Conservation (phyloP, 768 basidiomycete species). For the Coprinopsis strossmayeri region DNA sequence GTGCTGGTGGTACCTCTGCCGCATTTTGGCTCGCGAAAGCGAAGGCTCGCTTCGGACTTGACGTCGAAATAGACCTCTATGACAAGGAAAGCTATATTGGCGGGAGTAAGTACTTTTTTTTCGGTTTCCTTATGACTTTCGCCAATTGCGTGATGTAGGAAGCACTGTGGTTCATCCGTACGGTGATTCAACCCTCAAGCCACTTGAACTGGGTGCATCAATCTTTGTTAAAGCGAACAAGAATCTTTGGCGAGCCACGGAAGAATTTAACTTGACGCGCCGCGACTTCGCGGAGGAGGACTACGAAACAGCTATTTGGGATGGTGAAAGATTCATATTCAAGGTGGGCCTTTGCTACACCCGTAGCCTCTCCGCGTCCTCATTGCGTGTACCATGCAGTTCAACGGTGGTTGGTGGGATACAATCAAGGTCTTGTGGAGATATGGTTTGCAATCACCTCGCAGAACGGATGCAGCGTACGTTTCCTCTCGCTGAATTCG, state of each 20-base stretch:
- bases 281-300: conserved; percentile 39
- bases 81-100: conserved; percentile 74
- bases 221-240: conserved; percentile 78
- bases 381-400: conserved; percentile 25
- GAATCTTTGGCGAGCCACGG: conserved; percentile 63
- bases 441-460: conserved; percentile 63
- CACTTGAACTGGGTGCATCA: conserved; percentile 82
- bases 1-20: conserved; percentile 80
- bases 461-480: conserved; percentile 49
- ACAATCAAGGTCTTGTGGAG: conserved; percentile 69
- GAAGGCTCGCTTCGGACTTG: conserved; percentile 58
- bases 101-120: conserved; percentile 85
- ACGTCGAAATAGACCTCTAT: conserved; percentile 79
- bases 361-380: no score
- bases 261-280: conserved; percentile 71
- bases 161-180: conserved; percentile 76
- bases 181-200: conserved; percentile 45
- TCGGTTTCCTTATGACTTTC: no score
- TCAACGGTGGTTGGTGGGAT: conserved; percentile 62
- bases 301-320: conserved; percentile 70
- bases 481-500: conserved; percentile 11
- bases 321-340: conserved; percentile 67
- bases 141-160: no score
- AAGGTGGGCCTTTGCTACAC: conserved; percentile 55
- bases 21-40: conserved; percentile 82